phyloP scores from a whole-genome alignment of 805 yeast species.

The Deakozyma indianensis region DNA sequence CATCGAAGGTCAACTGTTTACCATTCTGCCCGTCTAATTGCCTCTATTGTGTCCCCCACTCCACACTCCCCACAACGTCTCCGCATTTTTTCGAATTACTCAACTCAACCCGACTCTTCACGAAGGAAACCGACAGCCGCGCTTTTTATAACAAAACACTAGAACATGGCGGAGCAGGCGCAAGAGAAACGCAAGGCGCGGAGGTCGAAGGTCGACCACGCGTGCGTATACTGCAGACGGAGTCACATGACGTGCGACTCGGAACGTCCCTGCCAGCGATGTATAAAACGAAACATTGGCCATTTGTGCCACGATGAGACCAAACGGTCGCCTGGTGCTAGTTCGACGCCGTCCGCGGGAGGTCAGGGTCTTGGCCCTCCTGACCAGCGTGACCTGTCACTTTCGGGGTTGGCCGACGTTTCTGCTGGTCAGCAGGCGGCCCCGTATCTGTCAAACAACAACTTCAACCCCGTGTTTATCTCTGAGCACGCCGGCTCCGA shows the following conservation, averaged over 20 bases:
- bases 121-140: too few species aligned
- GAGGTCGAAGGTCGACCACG: conserved; percentile 24
- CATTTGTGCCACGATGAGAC: conserved; percentile 76
- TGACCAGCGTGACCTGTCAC: neutral
- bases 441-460: conserved; percentile 3
- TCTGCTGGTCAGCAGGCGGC: neutral
- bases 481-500: conserved; percentile 91
- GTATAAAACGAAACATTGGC: conserved; percentile 76
- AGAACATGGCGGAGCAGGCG: neutral
- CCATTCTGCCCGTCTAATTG: too few species aligned
- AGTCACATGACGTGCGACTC: conserved; percentile 90
- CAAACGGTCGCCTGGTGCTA: conserved; percentile 1
- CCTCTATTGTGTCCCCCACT: neutral
- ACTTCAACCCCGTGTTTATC: conserved; percentile 49
- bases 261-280: conserved; percentile 63
- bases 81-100: neutral
- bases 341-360: conserved; percentile 2
- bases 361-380: conserved; percentile 3
- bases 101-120: too few species aligned
- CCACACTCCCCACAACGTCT: neutral
- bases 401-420: neutral
- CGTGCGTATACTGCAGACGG: conserved; percentile 84
- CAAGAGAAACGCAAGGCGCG: conserved; percentile 3
- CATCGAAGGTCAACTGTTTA: too few species aligned
- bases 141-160: neutral